These are phyloP conservation scores for Pugionium dolabratum DNA, from an alignment of 345 rosid species.

Conservation along the genomic window DNA sequence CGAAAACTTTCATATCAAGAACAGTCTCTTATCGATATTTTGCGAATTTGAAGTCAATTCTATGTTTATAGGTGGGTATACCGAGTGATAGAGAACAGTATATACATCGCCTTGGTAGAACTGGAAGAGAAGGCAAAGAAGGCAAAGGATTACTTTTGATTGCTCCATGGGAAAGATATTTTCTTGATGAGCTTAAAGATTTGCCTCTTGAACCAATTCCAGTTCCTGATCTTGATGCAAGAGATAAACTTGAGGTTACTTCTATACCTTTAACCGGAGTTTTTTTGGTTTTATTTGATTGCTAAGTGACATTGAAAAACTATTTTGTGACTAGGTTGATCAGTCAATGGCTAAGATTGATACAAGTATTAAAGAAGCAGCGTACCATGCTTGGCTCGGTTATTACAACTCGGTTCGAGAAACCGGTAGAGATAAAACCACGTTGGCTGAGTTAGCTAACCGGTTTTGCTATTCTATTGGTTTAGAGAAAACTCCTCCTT, in stretches of 20 bases:
- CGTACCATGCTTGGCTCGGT: slow-evolving; percentile 96
- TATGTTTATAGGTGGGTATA: slow-evolving; percentile 65
- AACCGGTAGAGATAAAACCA: slow-evolving; percentile 87
- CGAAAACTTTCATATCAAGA: neutral
- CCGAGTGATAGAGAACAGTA: slow-evolving; percentile 80
- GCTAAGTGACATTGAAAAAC: slow-evolving; percentile 18
- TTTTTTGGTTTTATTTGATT: neutral
- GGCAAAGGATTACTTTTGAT: slow-evolving; percentile 85
- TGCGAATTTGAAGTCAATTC: neutral
- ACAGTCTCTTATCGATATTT: slow-evolving; percentile 9
- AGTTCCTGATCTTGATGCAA: slow-evolving; percentile 58
- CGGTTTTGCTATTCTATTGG: slow-evolving; percentile 80
- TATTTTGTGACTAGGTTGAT: slow-evolving; percentile 55
- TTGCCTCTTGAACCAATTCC: slow-evolving; percentile 71
- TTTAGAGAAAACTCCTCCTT: slow-evolving; percentile 68
- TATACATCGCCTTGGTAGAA: slow-evolving; percentile 91
- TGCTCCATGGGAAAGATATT: slow-evolving; percentile 95
- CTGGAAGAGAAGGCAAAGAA: slow-evolving; percentile 81
- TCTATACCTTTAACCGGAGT: neutral
- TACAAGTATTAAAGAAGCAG: slow-evolving; percentile 82
- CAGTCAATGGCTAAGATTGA: slow-evolving; percentile 69
- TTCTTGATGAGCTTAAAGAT: slow-evolving; percentile 78
- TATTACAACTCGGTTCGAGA: slow-evolving; percentile 84
- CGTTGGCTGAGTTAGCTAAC: slow-evolving; percentile 76
- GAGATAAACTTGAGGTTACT: slow-evolving; percentile 58